A percentile compares a stretch with the other conserved stretches of the same genome.
These are phyloP conservation scores for Vickermania ingenoplastis DNA, from an alignment of 208 protist genomes.

Conservation along the genomic window DNA sequence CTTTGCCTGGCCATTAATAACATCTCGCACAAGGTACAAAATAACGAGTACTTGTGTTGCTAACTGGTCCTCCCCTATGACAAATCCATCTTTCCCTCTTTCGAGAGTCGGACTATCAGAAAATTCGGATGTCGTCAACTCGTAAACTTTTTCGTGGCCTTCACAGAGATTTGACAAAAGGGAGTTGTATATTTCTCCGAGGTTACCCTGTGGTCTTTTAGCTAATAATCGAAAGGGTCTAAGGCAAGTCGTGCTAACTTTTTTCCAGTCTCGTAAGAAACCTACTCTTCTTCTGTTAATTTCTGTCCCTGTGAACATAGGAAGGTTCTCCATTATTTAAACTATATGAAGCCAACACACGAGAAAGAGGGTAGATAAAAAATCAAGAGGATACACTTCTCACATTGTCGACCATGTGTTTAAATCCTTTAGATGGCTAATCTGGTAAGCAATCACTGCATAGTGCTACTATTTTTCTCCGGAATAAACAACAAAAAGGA, in stretches of 20 bases:
- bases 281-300: too few species aligned
- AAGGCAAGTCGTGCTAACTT: neutral
- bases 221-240: neutral
- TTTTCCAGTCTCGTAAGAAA: too few species aligned
- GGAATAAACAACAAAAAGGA: neutral
- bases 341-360: too few species aligned
- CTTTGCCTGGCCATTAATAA: constrained; percentile 50
- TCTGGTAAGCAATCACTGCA: neutral
- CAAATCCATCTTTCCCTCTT: constrained; percentile 21
- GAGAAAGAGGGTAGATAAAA: too few species aligned
- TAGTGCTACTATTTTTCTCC: neutral
- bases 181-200: constrained; percentile 31
- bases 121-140: constrained; percentile 46
- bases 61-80: constrained; percentile 41
- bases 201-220: constrained; percentile 9
- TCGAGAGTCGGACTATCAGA: constrained; percentile 57
- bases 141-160: constrained; percentile 38
- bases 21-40: constrained; percentile 66
- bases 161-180: constrained; percentile 27
- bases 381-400: too few species aligned
- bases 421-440: too few species aligned
- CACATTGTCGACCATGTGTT: too few species aligned
- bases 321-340: too few species aligned
- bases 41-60: constrained; percentile 76
- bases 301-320: too few species aligned